These are phyloP conservation scores for Mucor velutinosus DNA, from an alignment of 371 early-diverging fungal genomes.

Conservation along the genomic window DNA sequence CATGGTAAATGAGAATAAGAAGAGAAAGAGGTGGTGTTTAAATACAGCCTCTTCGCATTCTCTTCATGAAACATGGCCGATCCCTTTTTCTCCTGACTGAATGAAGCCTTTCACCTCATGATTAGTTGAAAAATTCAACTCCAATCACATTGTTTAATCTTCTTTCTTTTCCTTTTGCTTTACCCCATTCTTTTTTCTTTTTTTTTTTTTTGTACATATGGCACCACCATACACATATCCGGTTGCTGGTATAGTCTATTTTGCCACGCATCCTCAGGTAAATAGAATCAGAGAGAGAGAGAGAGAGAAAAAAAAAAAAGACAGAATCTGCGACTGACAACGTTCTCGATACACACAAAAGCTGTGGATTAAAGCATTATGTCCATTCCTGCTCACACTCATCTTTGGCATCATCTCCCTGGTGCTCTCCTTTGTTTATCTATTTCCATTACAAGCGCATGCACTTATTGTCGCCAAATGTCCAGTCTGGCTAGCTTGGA, in stretches of 20 bases:
- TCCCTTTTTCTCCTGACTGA: not conserved
- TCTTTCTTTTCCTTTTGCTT: conserved; percentile 1
- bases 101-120: not conserved
- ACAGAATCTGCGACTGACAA: conserved; percentile 25
- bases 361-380: conserved; percentile 46
- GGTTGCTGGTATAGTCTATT: conserved; percentile 48
- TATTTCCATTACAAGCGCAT: conserved; percentile 54
- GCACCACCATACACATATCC: conserved; percentile 55
- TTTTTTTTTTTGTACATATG: conserved; percentile 10
- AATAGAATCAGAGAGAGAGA: not conserved
- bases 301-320: not conserved
- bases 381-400: conserved; percentile 48
- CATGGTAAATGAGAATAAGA: not conserved
- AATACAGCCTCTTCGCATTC: not conserved
- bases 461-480: conserved; percentile 57
- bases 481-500: conserved; percentile 62
- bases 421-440: conserved; percentile 41
- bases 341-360: conserved; percentile 34
- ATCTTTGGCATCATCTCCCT: conserved; percentile 40
- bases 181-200: not conserved
- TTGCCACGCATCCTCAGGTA: conserved; percentile 56
- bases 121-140: not conserved
- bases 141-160: not conserved
- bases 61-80: not conserved
- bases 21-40: not conserved